phyloP scores from a whole-genome alignment of 2,329 filamentous ascomycete genomes.

The Talaromyces sp. region DNA sequence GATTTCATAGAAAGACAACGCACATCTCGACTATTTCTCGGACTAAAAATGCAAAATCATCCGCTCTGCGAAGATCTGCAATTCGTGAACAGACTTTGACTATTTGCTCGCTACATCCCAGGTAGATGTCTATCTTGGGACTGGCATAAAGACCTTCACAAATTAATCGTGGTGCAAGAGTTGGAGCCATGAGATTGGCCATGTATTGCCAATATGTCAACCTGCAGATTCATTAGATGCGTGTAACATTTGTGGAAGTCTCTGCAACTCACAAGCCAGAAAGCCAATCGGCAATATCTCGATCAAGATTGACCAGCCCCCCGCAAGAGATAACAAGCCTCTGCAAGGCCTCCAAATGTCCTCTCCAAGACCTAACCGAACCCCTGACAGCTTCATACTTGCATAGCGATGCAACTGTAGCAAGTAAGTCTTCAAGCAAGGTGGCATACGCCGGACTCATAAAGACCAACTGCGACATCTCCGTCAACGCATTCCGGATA shows the following conservation, averaged over 20 bases:
- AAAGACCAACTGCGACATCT: conserved; percentile 18
- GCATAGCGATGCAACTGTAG: conserved; percentile 36
- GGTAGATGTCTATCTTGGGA: conserved; percentile 35
- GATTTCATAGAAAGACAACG: conserved; percentile 8
- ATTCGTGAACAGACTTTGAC: conserved; percentile 34
- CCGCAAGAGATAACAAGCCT: conserved; percentile 33
- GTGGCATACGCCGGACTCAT: conserved; percentile 13
- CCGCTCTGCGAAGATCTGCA: conserved; percentile 27
- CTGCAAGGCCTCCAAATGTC: conserved; percentile 36
- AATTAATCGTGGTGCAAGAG: conserved; percentile 22
- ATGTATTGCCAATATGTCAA: conserved; percentile 35
- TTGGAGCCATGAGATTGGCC: conserved; percentile 33
- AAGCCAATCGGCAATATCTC: conserved; percentile 32
- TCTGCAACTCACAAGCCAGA: conserved; percentile 31
- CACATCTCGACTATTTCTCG: conserved; percentile 31
- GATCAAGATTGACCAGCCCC: conserved; percentile 29
- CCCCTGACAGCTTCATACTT: conserved; percentile 39
- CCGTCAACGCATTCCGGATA: conserved; percentile 27
- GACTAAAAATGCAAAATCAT: conserved; percentile 20
- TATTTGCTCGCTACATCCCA: conserved; percentile 38
- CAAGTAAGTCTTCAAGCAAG: conserved; percentile 30
- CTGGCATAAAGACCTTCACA: conserved; percentile 25
- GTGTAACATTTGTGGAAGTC: background rate
- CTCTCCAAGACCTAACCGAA: conserved; percentile 37
- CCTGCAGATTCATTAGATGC: conserved; percentile 23